phyloP scores from a whole-genome alignment of 495 filamentous ascomycete species.

The Penicillium riverlandense region DNA sequence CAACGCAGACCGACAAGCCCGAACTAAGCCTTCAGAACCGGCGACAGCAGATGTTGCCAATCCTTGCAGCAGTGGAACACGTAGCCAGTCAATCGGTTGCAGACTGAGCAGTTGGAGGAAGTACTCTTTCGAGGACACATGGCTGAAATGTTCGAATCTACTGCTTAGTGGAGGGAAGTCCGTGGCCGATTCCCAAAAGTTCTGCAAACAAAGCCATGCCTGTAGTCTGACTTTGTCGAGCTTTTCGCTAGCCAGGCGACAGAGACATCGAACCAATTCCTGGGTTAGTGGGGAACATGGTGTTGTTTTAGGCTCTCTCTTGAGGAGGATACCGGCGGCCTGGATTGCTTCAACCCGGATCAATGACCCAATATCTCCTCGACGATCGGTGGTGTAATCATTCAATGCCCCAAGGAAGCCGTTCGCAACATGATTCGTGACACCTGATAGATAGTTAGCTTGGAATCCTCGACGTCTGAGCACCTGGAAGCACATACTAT shows the following conservation, averaged over 20 bases:
- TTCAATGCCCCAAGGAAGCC: slow-evolving; percentile 52
- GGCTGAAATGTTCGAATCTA: slow-evolving; percentile 37
- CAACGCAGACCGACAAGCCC: slow-evolving; percentile 65
- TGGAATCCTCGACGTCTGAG: not conserved
- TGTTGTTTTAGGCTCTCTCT: slow-evolving; percentile 7
- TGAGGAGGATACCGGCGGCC: slow-evolving; percentile 38
- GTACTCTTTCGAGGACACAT: slow-evolving; percentile 36
- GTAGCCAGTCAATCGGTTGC: slow-evolving; percentile 29
- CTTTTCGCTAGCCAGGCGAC: slow-evolving; percentile 75
- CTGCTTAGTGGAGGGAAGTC: slow-evolving; percentile 31
- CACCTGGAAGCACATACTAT: slow-evolving; percentile 14
- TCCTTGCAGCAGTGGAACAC: slow-evolving; percentile 57
- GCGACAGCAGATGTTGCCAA: slow-evolving; percentile 74
- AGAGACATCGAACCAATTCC: slow-evolving; percentile 38
- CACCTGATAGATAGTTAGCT: slow-evolving; percentile 16
- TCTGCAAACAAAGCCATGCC: slow-evolving; percentile 48
- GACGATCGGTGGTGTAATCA: slow-evolving; percentile 80
- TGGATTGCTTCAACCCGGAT: slow-evolving; percentile 72
- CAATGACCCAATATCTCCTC: slow-evolving; percentile 83
- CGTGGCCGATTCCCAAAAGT: slow-evolving; percentile 26
- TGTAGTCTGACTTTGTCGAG: slow-evolving; percentile 75
- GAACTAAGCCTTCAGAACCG: slow-evolving; percentile 74
- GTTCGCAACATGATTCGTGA: slow-evolving; percentile 16
- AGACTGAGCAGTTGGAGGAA: slow-evolving; percentile 37
- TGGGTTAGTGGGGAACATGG: slow-evolving; percentile 15